Base-by-base conservation (phyloP, 2,329 filamentous ascomycete species). In the Fusarium brachygibbosum region DNA sequence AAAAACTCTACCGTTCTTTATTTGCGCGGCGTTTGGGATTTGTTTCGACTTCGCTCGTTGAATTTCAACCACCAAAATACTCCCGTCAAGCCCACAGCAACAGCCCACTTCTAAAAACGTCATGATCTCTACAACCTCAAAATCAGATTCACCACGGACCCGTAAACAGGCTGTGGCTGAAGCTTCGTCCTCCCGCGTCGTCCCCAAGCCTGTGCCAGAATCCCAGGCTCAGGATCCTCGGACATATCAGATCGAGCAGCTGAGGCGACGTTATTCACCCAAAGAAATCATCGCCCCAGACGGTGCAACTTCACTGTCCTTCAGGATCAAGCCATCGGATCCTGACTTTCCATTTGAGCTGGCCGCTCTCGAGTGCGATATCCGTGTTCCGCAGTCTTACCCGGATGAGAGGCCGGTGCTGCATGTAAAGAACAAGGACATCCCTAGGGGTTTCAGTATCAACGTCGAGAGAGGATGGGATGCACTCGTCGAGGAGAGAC, bases 311-410 rank as follows among this genome's bases (percentile, higher is more conserved):
- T 84, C 86, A 17, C 79, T 94, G 38, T 79, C 82, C 12, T 92
- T 95, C 78, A 87, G 83, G 52, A 80, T 96, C 65, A 81, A 80
- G 14, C 93, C 93, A 7, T 93, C 92, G 8, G 93, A 96, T 76
- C 93, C 93, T 0, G 93, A 96, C 75, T 95, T 96, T 73, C 91
- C 93, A 1, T 95, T 93, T 77, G 91, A 94, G 65, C 82, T 95
- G 75, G 85, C 88, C 28, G 82, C 86, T 38, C 82, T 96, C 32
- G 84, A 91, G 40, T 94, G 91, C 76, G 83, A 88, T 42, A 80
- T 96, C 37, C 84, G 82, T 51, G 84, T 96, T 21, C 92, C 93
- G 3, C 76, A 75, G 12, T 79, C 79, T 19, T 95, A 92, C 77
- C 92, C 92, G 19, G 79, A 80, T 38, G 78, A 80, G 41, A 81